Base-by-base conservation (phyloP, 257 asterid genomes). In the Primulina eburnea region DNA sequence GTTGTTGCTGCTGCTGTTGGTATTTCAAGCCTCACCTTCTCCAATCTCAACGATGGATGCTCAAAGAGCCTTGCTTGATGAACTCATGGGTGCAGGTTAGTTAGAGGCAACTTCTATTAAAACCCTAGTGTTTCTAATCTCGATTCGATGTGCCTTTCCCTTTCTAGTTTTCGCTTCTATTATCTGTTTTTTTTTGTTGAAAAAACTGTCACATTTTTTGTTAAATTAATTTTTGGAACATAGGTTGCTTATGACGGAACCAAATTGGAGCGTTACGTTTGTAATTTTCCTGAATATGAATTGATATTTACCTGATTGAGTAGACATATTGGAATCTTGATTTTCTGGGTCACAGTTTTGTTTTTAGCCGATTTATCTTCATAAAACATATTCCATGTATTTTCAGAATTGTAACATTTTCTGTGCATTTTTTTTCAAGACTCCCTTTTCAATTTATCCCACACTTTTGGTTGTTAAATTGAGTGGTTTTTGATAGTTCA, bases 71-170 rank as follows among this genome's bases (percentile, higher is more conserved):
- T 78, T 90, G 81, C 95, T 90, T 18, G 97, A 90, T 77, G 97
- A 90, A 82, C 97, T 90, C 82, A 88, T 90, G 94, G 97, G 97
- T 80, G 80, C 93, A 76, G 95, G 97, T 90, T 71, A 57, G 97
- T 90, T 71, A 57, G 77, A 62, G 30, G 53, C 43, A 7, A 65
- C 58, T 73, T 34, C 55, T 52, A 53, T 29, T 67, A 55, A 58
- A 80, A 59, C 78, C 82, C 81, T 56, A 65, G 64, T 57, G 55
- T 60, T 52, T 47, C 40, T 10, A 38, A 62, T 69, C 29, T 64
- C 57, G 34, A 73, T 75, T 64, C 18, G 20, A 24, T 30, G 60
- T 2, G 20, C 34, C 43, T 16, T 62, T 32, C 50, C 43, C 59
- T 5, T 60, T 52, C 30, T 68, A n/a, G 12, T 57, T 60, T 40